These are phyloP conservation scores for Pseudisothecium myosuroides DNA, from an alignment of 225 moss, liverwort and hornwort genomes.

Conservation along the genomic window DNA sequence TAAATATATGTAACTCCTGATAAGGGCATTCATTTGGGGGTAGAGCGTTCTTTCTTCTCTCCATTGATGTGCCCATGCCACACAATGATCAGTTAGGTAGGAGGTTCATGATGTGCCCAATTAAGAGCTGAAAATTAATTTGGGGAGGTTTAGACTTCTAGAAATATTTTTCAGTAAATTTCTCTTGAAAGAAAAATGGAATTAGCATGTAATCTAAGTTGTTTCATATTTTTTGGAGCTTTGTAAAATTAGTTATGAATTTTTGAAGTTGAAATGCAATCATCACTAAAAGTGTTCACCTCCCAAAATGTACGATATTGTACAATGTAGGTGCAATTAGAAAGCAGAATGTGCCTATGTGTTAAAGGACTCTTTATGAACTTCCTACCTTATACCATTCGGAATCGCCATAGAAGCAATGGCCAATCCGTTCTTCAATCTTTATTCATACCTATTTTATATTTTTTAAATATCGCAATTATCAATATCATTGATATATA, in stretches of 20 bases:
- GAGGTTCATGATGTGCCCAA: no score
- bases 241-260: rapidly evolving
- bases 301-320: neutral
- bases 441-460: neutral
- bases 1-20: neutral
- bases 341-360: rapidly evolving
- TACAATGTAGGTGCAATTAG: neutral
- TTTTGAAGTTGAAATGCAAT: neutral
- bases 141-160: no score
- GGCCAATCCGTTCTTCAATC: neutral
- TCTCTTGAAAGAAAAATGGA: neutral
- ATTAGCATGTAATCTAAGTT: rapidly evolving
- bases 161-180: rapidly evolving
- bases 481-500: neutral
- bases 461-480: neutral
- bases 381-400: neutral
- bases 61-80: neutral
- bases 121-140: neutral
- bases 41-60: neutral
- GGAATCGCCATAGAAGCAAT: rapidly evolving
- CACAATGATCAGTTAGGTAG: neutral
- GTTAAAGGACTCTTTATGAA: rapidly evolving
- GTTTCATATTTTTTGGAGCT: neutral
- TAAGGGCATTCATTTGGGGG: neutral
- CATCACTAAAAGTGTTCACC: rapidly evolving